Evolutionary conservation across 768 basidiomycete genomes (phyloP).

Genomic region (Suillus tomentosus): DNA sequence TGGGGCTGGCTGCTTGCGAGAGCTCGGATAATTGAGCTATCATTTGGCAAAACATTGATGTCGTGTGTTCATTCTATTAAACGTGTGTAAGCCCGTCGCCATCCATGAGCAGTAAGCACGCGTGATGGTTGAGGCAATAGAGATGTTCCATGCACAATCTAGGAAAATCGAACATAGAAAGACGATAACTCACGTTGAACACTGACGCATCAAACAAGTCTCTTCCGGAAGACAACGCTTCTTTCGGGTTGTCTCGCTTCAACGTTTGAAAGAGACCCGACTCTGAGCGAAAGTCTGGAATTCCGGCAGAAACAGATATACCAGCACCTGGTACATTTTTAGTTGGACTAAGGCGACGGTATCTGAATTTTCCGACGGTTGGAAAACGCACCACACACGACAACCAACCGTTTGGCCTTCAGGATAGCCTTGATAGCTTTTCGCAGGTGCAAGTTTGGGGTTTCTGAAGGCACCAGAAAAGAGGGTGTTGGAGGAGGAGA

Average conservation of each 20-base stretch:
- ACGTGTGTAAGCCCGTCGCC: conserved; percentile 22
- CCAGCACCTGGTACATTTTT: conserved; percentile 64
- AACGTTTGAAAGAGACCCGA: conserved; percentile 79
- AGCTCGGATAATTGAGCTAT: conserved; percentile 79
- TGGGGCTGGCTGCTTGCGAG: conserved; percentile 72
- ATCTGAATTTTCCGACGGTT: conserved; percentile 18
- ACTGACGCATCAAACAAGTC: conserved; percentile 92
- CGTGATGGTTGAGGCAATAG: conserved; percentile 6
- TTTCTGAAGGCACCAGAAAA: conserved; percentile 52
- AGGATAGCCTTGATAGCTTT: conserved; percentile 66
- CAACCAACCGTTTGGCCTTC: conserved; percentile 82
- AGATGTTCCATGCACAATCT: conserved; percentile 1
- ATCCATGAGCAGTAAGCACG: conserved; percentile 10
- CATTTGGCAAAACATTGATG: conserved; percentile 84
- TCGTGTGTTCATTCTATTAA: conserved; percentile 69
- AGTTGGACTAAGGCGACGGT: conserved; percentile 11
- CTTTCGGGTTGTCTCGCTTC: conserved; percentile 77
- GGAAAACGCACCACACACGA: conserved; percentile 72
- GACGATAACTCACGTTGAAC: conserved; percentile 63
- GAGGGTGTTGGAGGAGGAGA: conserved; percentile 53
- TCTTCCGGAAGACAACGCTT: conserved; percentile 71
- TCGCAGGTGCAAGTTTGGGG: conserved; percentile 49
- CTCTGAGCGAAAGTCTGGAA: conserved; percentile 86
- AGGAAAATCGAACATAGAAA: conserved; percentile 8
- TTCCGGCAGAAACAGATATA: conserved; percentile 84